These are phyloP conservation scores for Tubosaeta sp. DNA, from an alignment of 768 basidiomycete species.

Conservation along the genomic window DNA sequence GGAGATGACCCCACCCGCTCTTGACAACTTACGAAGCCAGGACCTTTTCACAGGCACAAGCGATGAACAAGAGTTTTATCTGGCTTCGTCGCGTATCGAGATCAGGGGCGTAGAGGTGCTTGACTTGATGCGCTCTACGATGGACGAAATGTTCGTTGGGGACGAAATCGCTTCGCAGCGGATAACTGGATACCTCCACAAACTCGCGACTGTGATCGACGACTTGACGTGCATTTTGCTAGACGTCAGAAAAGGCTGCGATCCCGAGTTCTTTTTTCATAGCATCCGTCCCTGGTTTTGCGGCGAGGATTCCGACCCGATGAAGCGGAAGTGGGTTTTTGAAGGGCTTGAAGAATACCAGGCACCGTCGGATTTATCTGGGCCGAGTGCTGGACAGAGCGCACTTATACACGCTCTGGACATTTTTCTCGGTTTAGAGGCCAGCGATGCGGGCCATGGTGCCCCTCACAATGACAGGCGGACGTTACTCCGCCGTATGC, in stretches of 20 bases:
- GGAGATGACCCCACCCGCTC: constrained; percentile 31
- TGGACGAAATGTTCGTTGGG: constrained; percentile 86
- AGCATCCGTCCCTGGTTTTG: constrained; percentile 78
- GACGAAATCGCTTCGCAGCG: constrained; percentile 62
- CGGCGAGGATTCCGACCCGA: constrained; percentile 55
- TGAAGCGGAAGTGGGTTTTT: constrained; percentile 49
- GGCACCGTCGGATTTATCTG: constrained; percentile 56
- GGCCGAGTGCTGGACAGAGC: constrained; percentile 82
- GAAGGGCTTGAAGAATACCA: constrained; percentile 51
- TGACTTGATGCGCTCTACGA: constrained; percentile 75
- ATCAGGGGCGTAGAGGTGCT: constrained; percentile 80
- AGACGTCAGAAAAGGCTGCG: constrained; percentile 63
- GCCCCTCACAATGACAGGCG: constrained; percentile 11
- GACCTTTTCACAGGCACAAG: constrained; percentile 73
- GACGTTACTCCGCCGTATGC: constrained; percentile 68
- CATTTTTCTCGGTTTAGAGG: constrained; percentile 65
- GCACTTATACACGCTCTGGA: constrained; percentile 71
- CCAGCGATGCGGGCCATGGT: constrained; percentile 27
- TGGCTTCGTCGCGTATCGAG: constrained; percentile 83
- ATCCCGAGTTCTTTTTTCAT: constrained; percentile 69
- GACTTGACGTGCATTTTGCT: constrained; percentile 59
- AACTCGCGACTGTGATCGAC: constrained; percentile 62
- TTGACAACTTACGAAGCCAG: constrained; percentile 58
- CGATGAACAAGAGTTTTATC: constrained; percentile 86
- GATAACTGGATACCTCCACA: constrained; percentile 57